Evolutionary conservation across 140 eudicot species (phyloP), one percentile per base, ranked within the genome.

Genomic region (Oenanthe javanica): DNA sequence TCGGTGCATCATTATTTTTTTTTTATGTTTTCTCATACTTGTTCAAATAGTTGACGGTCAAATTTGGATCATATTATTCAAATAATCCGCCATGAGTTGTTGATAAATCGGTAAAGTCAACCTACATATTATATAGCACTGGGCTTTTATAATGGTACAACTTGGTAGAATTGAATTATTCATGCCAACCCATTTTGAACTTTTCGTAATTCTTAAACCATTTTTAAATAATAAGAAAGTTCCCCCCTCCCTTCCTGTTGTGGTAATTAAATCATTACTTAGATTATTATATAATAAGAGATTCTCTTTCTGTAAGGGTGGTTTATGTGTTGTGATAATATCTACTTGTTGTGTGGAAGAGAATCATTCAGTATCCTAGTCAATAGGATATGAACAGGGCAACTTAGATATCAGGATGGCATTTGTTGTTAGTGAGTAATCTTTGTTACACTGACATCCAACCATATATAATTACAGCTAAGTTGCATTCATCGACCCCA

Each of bases 101-200:
- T 47, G 76, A 47, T 63, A 25, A 7, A 45, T 5, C 40, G 25
- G 43, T 25, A 31, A 66, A 79, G 48, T 79, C 82, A 46, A 64
- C 31, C 23, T 0, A 79, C 43, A 47, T 79, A 4, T 21, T 45
- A 11, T 79, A 46, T 12, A 61, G 36, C 69, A n/a, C 69, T 59
- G n/a, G 69, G 31, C 69, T 45, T 45, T 79, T 18, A 23, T 55
- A 61, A 63, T n/a, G 46, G 52, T 63, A 27, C 67, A 79, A 61
- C 80, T 78, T 57, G 10, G 15, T 59, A 78, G 25, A 18, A 7
- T 59, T 78, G 54, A 78, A 78, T 43, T 6, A 9, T 79, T 79
- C 76, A 36, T 27, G 64, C 54, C 64, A 46, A n/a, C 82, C 42
- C 13, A 64, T 40, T 54, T 79, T 79, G 81, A 59, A 79, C 7